Conservation (phyloP, 2,329 filamentous ascomycete genomes). For the Clarireedia sp. region DNA sequence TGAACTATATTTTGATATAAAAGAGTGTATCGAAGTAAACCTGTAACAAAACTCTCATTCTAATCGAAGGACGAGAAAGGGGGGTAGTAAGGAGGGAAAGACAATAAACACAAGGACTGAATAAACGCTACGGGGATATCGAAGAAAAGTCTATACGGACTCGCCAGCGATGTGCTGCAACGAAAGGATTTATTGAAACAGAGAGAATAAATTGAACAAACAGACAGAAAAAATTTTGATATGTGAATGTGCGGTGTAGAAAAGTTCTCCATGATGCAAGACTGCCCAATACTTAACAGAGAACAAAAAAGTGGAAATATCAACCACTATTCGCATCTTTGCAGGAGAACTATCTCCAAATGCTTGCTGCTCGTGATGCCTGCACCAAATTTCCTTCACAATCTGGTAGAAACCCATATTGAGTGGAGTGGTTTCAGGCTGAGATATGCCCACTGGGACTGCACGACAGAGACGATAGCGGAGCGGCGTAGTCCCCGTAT, state of each 20-base stretch:
- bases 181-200: constrained; percentile 2
- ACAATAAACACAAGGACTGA: constrained; percentile 10
- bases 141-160: constrained; percentile 15
- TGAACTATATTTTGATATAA: constrained; percentile 5
- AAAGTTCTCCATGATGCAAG: not conserved
- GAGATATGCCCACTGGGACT: not conserved
- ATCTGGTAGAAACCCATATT: not conserved
- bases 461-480: constrained; percentile 7
- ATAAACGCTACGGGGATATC: constrained; percentile 9
- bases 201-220: constrained; percentile 7
- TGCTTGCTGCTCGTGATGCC: not conserved
- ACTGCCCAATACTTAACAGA: constrained; percentile 7
- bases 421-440: constrained; percentile 8
- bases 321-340: not conserved
- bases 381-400: not conserved
- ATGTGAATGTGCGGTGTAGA: constrained; percentile 1
- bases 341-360: not conserved
- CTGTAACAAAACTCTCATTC: not conserved
- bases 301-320: constrained; percentile 1
- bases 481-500: constrained; percentile 13
- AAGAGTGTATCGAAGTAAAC: not conserved
- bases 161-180: constrained; percentile 21
- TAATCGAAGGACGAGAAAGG: not conserved
- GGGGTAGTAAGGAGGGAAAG: not conserved
- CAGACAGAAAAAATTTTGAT: constrained; percentile 4